Percentiles rank a stretch among this genome's conserved stretches.
phyloP scores from a whole-genome alignment of 768 basidiomycete species.

The Boletus reticulatus region DNA sequence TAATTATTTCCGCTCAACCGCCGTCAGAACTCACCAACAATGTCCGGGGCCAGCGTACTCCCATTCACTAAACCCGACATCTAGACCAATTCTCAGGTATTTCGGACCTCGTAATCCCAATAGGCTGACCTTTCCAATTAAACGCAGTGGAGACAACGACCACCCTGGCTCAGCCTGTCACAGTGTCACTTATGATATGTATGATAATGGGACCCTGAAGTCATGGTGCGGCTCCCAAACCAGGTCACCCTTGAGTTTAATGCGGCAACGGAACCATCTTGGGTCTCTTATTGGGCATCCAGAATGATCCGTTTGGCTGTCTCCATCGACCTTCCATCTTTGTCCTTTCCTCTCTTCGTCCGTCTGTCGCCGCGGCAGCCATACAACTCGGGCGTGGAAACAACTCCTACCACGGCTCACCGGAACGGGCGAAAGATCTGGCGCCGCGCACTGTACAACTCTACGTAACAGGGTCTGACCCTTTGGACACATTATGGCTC shows the following conservation, averaged over 20 bases:
- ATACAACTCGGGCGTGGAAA: slow-evolving; percentile 8
- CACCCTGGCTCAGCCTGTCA: too few relatives aligned
- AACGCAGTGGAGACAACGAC: too few relatives aligned
- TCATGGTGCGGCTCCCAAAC: not conserved
- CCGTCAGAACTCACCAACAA: slow-evolving; percentile 4
- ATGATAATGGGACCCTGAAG: slow-evolving; percentile 14
- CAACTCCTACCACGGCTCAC: not conserved
- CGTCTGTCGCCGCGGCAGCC: slow-evolving; percentile 25
- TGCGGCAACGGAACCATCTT: not conserved
- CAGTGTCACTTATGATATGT: not conserved
- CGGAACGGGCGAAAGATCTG: slow-evolving; percentile 8
- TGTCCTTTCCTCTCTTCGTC: slow-evolving; percentile 8
- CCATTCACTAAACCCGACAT: not conserved
- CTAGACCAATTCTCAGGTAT: too few relatives aligned
- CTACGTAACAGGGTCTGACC: slow-evolving; percentile 27
- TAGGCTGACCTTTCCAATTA: too few relatives aligned
- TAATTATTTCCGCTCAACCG: slow-evolving; percentile 25
- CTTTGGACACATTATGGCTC: slow-evolving; percentile 16
- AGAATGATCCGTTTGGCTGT: slow-evolving; percentile 6
- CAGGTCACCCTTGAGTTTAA: slow-evolving; percentile 3
- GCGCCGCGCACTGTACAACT: slow-evolving; percentile 9
- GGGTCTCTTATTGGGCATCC: not conserved
- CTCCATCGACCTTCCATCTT: slow-evolving; percentile 8
- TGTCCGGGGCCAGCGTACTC: not conserved
- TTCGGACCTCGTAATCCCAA: too few relatives aligned